Conservation (phyloP, 306 rosid species). For the Citrullus colocynthis region DNA sequence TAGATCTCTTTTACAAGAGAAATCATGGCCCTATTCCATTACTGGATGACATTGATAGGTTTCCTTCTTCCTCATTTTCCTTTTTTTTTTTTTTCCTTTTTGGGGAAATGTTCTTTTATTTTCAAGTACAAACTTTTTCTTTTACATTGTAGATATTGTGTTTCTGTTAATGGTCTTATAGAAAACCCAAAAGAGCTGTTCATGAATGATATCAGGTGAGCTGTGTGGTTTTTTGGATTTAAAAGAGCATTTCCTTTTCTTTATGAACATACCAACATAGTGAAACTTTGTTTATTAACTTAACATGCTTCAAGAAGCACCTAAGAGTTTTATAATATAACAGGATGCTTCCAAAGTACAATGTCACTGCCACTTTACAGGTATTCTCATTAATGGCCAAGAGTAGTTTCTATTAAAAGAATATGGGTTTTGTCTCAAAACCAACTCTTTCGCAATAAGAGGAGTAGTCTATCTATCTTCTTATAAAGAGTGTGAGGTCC, state of each 20-base stretch:
- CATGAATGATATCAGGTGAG: slow-evolving; percentile 73
- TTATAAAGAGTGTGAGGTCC: too few relatives aligned
- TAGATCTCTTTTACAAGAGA: slow-evolving; percentile 78
- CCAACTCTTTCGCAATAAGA: too few relatives aligned
- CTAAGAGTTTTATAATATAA: slow-evolving; percentile 8
- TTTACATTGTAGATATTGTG: slow-evolving; percentile 40
- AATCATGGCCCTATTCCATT: slow-evolving; percentile 84
- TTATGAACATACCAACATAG: neutral
- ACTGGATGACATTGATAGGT: slow-evolving; percentile 65
- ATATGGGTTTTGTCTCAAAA: too few relatives aligned
- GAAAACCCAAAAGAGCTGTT: slow-evolving; percentile 43
- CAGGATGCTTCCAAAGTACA: slow-evolving; percentile 84
- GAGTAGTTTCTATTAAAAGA: too few relatives aligned
- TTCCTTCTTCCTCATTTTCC: neutral
- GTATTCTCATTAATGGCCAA: slow-evolving; percentile 19
- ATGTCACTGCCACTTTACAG: slow-evolving; percentile 78
- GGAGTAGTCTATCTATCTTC: too few relatives aligned
- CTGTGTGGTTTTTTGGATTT: slow-evolving; percentile 3
- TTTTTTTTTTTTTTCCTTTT: neutral
- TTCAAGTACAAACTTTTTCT: slow-evolving; percentile 1
- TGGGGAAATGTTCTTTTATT: neutral
- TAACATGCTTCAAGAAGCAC: neutral
- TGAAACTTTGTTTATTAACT: neutral
- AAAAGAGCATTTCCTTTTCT: neutral
- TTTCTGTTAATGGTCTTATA: slow-evolving; percentile 43